Percentiles rank a stretch among this genome's conserved stretches.
These are phyloP conservation scores for Furculomyces boomerangus DNA, from an alignment of 371 early-diverging fungal genomes.

Conservation along the genomic window DNA sequence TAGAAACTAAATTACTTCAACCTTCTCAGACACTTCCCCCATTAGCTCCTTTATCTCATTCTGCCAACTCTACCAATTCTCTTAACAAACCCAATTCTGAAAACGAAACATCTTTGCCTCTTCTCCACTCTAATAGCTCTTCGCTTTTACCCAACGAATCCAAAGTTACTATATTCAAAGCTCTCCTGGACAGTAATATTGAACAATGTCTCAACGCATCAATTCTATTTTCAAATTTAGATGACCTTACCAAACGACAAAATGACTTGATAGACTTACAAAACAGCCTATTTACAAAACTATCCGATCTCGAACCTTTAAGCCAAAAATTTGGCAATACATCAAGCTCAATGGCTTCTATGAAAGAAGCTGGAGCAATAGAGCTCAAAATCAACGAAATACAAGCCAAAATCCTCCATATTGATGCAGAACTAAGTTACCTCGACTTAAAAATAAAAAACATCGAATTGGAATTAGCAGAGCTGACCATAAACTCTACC, in stretches of 20 bases:
- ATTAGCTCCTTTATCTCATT: too few relatives aligned
- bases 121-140: too few relatives aligned
- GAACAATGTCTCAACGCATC: slow-evolving; percentile 19
- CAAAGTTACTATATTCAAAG: slow-evolving; percentile 17
- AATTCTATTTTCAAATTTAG: slow-evolving; percentile 17
- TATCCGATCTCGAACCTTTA: background rate
- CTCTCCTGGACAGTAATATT: slow-evolving; percentile 16
- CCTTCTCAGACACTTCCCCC: too few relatives aligned
- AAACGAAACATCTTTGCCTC: too few relatives aligned
- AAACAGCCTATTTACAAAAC: slow-evolving; percentile 8
- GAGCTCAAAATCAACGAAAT: slow-evolving; percentile 6
- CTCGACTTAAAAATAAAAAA: slow-evolving; percentile 47
- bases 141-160: too few relatives aligned
- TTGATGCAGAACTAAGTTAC: slow-evolving; percentile 67
- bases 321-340: background rate
- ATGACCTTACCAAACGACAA: slow-evolving; percentile 21
- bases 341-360: background rate
- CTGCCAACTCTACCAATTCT: too few relatives aligned
- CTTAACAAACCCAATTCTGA: too few relatives aligned
- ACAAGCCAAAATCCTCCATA: slow-evolving; percentile 57
- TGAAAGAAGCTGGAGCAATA: background rate
- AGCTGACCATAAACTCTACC: slow-evolving; percentile 21
- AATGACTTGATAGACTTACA: slow-evolving; percentile 9
- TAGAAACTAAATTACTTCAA: too few relatives aligned
- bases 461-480: slow-evolving; percentile 52